Conservation (phyloP, 1,284 basidiomycete genomes). For the Lentinus polychrous region DNA sequence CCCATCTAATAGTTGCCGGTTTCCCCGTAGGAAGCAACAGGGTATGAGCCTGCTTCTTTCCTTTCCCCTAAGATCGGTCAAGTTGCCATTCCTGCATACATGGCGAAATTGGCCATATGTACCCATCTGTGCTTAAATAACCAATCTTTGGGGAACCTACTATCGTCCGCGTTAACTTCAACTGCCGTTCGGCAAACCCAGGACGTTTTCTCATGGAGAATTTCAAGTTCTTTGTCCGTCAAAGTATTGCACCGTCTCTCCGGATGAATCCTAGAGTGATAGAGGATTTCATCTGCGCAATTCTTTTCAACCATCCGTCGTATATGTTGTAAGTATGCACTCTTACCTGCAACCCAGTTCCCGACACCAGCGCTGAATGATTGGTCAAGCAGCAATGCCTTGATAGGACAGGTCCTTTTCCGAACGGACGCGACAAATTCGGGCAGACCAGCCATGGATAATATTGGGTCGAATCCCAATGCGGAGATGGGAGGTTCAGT, state of each 20-base stretch:
- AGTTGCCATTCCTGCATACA: conserved; percentile 8
- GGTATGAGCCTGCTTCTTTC: conserved; percentile 50
- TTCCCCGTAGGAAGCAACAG: conserved; percentile 60
- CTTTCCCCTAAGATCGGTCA: conserved; percentile 63
- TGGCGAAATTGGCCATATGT: conserved; percentile 10
- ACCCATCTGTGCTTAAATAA: conserved; percentile 71
- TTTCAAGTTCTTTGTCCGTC: conserved; percentile 39
- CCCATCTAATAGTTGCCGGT: conserved; percentile 68
- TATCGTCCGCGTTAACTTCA: conserved; percentile 66
- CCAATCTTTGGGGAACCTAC: conserved; percentile 67
- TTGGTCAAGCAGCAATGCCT: conserved; percentile 77
- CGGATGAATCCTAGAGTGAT: conserved; percentile 74
- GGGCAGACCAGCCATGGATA: conserved; percentile 60
- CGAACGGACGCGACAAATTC: conserved; percentile 46
- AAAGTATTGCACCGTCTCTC: conserved; percentile 62
- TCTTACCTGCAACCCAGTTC: conserved; percentile 74
- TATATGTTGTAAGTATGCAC: not conserved
- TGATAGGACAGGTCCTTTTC: conserved; percentile 67
- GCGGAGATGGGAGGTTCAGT: conserved; percentile 62
- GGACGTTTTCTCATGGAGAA: conserved; percentile 50
- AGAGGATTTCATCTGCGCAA: conserved; percentile 66
- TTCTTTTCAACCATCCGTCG: not conserved
- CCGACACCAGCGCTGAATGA: conserved; percentile 78
- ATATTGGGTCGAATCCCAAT: conserved; percentile 75
- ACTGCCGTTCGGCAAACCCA: conserved; percentile 63